Evolutionary conservation across 2,329 filamentous ascomycete species (phyloP), one percentile per base, ranked within the genome.

Genomic region (Aspergillus alliaceus): DNA sequence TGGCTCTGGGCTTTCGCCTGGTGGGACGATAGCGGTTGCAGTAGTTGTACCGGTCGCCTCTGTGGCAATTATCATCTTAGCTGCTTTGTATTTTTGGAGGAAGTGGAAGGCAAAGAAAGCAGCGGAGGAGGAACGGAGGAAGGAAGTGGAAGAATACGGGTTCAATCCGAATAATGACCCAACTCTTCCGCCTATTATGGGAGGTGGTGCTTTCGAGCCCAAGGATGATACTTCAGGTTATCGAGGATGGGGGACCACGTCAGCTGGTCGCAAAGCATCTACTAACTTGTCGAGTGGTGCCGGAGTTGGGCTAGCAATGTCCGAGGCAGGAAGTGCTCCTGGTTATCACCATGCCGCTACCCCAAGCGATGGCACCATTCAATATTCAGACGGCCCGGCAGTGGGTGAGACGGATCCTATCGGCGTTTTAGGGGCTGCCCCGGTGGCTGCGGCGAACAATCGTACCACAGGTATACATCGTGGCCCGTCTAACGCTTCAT

Each of bases 121-220:
- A 61, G 90, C 89, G 14, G 91, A 95, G 70, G 95, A 97, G 72
- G 86, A 93, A 67, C 86, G 95, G 51, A 86, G 93, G 62, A 97
- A 97, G 78, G 95, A 99, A 76, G 92, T 97, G 11, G 93, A 98
- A 73, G 95, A 98, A 71, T 98, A 98, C 72, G 89, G 90, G 31
- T 98, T 93, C 80, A 98, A 98, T 74, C 95, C 95, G n/a, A 98
- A 98, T 76, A 88, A 92, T 59, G 93, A 97, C 71, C 91, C 93
- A 0, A 91, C 90, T 1, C 81, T 96, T 12, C 86, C 86, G 7
- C 80, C 82, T 9, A 79, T 84, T 25, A 76, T 81, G 52, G 80
- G 68, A 8, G 74, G 70, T 31, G 75, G 72, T 39, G 78, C 78
- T 50, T 82, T 53, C 78, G 83, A 40, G 86, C 86, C 65, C 87